A percentile compares a stretch with the other conserved stretches of the same genome.
Evolutionary conservation across 2,329 filamentous ascomycete genomes (phyloP).

Genomic region (Fonsecaea monophora): DNA sequence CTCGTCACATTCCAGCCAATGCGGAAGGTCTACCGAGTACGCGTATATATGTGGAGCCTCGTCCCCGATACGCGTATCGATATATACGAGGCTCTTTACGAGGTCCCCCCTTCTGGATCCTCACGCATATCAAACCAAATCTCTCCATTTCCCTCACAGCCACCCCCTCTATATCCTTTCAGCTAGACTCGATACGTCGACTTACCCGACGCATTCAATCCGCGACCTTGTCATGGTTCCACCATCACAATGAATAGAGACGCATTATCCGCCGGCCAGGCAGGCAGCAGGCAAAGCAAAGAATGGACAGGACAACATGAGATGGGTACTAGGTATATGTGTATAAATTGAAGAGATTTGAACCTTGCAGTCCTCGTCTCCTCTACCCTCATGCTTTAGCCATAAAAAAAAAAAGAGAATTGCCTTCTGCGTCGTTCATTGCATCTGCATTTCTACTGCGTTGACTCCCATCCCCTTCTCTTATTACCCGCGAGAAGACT

Average conservation of each 20-base stretch:
- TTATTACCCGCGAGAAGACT: too few species aligned
- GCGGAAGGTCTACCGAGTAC: background rate
- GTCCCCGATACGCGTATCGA: background rate
- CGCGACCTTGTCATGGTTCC: background rate
- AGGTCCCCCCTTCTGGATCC: too few species aligned
- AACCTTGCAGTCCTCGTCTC: background rate
- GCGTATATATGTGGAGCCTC: background rate
- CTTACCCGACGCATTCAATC: constrained; percentile 5
- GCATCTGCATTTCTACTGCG: background rate
- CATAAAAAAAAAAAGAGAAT: too few species aligned
- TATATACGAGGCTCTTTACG: too few species aligned
- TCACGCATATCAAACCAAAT: background rate
- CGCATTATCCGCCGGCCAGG: background rate
- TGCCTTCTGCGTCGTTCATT: background rate
- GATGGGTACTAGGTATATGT: background rate
- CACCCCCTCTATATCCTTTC: constrained; percentile 3
- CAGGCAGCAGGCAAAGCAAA: background rate
- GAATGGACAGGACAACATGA: too few species aligned
- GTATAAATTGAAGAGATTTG: background rate
- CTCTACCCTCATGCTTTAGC: too few species aligned
- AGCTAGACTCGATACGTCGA: constrained; percentile 15
- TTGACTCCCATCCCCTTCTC: background rate
- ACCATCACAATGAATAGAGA: background rate
- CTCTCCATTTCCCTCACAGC: background rate
- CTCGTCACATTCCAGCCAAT: background rate